phyloP scores from a whole-genome alignment of 495 filamentous ascomycete species.

The Neurospora sp. region DNA sequence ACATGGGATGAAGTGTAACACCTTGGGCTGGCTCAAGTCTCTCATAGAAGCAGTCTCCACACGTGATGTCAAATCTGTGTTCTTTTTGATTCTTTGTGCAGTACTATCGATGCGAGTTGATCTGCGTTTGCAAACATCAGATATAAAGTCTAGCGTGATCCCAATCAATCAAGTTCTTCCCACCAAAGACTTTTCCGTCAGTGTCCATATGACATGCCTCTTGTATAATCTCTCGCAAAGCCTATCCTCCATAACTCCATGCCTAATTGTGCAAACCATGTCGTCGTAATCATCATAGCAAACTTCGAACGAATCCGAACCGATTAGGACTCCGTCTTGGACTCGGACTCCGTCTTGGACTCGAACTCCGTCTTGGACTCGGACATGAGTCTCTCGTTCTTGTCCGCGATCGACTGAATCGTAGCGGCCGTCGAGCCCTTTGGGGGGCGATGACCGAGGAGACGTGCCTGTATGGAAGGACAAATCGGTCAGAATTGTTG shows the following conservation, averaged over 20 bases:
- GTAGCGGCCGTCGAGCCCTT: conserved; percentile 19
- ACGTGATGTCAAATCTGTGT: not conserved
- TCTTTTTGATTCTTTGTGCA: not conserved
- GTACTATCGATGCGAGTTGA: not conserved
- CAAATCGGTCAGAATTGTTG: not conserved
- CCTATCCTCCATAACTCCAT: not conserved
- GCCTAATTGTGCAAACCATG: not conserved
- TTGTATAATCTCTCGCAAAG: not conserved
- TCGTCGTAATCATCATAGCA: not conserved
- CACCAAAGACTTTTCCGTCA: not conserved
- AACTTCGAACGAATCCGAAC: not conserved
- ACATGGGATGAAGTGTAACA: not conserved
- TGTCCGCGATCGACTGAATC: conserved; percentile 23
- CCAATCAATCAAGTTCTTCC: not conserved
- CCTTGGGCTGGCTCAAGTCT: not conserved
- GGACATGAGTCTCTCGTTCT: conserved; percentile 6
- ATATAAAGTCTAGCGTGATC: not conserved
- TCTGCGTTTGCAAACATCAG: not conserved
- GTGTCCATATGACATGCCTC: not conserved
- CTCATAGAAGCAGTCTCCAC: not conserved
- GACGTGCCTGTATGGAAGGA: conserved; percentile 10
- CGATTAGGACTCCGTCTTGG: not conserved
- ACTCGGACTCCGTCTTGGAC: not conserved
- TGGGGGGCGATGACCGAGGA: conserved; percentile 11
- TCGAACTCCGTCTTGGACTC: not conserved